phyloP scores from a whole-genome alignment of 2,329 filamentous ascomycete genomes.

The Exophiala xenobiotica region DNA sequence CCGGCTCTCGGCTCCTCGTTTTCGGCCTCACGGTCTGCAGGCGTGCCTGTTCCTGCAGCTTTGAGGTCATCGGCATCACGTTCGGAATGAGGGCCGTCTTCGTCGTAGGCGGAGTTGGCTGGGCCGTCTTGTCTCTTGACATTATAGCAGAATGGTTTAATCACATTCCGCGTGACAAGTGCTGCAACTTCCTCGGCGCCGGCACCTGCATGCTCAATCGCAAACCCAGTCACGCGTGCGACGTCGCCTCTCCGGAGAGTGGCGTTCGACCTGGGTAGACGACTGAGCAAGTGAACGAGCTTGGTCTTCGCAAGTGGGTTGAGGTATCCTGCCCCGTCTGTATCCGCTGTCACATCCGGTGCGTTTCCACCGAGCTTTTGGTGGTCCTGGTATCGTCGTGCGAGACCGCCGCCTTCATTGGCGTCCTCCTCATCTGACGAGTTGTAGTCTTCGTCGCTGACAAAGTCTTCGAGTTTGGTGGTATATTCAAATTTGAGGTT shows the following conservation, averaged over 20 bases:
- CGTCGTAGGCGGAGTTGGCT: constrained; percentile 28
- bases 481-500: constrained; percentile 77
- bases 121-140: constrained; percentile 35
- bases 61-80: constrained; percentile 38
- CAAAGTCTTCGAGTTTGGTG: constrained; percentile 73
- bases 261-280: constrained; percentile 72
- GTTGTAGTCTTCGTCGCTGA: constrained; percentile 81
- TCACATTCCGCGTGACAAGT: constrained; percentile 78
- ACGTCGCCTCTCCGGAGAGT: constrained; percentile 81
- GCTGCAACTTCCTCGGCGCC: constrained; percentile 91
- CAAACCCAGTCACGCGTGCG: constrained; percentile 81
- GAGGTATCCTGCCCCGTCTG: constrained; percentile 64
- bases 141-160: constrained; percentile 71
- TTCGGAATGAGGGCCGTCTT: constrained; percentile 32
- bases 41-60: too few relatives aligned
- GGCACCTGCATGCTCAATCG: constrained; percentile 78
- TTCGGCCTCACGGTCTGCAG: too few relatives aligned
- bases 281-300: constrained; percentile 77
- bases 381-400: constrained; percentile 41
- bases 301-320: constrained; percentile 82
- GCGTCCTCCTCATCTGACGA: constrained; percentile 80
- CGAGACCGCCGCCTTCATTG: constrained; percentile 49
- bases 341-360: constrained; percentile 25
- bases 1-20: too few relatives aligned
- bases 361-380: constrained; percentile 29